Percentiles rank a stretch among this genome's conserved stretches.
These are phyloP conservation scores for Biscogniauxia sp. DNA, from an alignment of 2,329 filamentous ascomycete genomes.

Conservation along the genomic window DNA sequence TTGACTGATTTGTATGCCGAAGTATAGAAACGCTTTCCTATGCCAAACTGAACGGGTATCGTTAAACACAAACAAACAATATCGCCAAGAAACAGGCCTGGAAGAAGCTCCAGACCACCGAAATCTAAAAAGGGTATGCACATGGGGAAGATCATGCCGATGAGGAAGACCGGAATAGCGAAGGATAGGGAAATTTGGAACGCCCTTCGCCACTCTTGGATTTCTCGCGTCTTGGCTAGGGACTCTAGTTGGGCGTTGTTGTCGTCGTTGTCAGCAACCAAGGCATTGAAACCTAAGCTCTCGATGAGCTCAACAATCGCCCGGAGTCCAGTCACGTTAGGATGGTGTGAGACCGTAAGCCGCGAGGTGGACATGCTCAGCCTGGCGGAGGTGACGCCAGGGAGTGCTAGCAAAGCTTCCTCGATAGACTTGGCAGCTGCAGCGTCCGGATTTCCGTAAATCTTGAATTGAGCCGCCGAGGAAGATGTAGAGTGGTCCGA, in stretches of 20 bases:
- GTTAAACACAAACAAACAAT: slow-evolving; percentile 80
- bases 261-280: slow-evolving; percentile 88
- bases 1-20: slow-evolving; percentile 92
- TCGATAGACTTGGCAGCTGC: slow-evolving; percentile 71
- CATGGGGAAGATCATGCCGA: slow-evolving; percentile 96
- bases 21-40: slow-evolving; percentile 89
- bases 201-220: slow-evolving; percentile 84
- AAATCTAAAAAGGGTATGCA: slow-evolving; percentile 72
- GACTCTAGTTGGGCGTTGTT: slow-evolving; percentile 97
- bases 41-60: slow-evolving; percentile 92
- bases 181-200: slow-evolving; percentile 78
- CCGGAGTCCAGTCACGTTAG: slow-evolving; percentile 72
- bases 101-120: slow-evolving; percentile 62
- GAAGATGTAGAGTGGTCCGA: slow-evolving; percentile 53
- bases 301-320: slow-evolving; percentile 81
- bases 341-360: slow-evolving; percentile 70
- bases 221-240: slow-evolving; percentile 92
- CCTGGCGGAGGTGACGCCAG: slow-evolving; percentile 72
- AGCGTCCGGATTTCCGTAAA: slow-evolving; percentile 77
- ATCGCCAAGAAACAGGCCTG: slow-evolving; percentile 85
- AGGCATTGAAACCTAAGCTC: slow-evolving; percentile 78
- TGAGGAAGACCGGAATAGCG: slow-evolving; percentile 84
- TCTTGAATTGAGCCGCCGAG: slow-evolving; percentile 71
- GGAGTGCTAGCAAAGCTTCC: slow-evolving; percentile 58
- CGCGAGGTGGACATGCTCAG: slow-evolving; percentile 73